These are phyloP conservation scores for Clavispora vitiphila DNA, from an alignment of 805 yeast genomes.

Conservation along the genomic window DNA sequence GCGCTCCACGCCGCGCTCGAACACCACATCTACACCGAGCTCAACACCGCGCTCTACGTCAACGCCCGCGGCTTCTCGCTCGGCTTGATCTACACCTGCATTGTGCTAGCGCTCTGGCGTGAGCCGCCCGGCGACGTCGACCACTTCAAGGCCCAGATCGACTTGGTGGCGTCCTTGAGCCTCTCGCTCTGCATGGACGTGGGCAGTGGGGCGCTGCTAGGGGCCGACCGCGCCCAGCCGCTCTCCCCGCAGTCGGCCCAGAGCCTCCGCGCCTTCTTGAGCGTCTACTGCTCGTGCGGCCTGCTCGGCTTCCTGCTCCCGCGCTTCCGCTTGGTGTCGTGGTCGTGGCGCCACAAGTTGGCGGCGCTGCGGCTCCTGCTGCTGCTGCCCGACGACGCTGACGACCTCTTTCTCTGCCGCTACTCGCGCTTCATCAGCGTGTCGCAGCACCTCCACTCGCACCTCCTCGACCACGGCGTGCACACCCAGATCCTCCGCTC, in stretches of 20 bases:
- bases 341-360: conserved; percentile 42
- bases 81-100: conserved; percentile 37
- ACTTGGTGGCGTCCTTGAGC: conserved; percentile 40
- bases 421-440: conserved; percentile 41
- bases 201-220: conserved; percentile 21
- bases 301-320: conserved; percentile 48
- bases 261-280: conserved; percentile 38
- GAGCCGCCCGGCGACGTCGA: conserved; percentile 50
- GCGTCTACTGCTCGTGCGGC: conserved; percentile 48
- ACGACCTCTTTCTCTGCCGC: conserved; percentile 41
- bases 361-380: conserved; percentile 19
- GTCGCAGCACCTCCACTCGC: conserved; percentile 47
- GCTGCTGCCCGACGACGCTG: conserved; percentile 9
- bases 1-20: conserved; percentile 35
- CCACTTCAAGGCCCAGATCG: conserved; percentile 49
- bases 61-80: conserved; percentile 39
- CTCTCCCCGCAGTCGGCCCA: conserved; percentile 20
- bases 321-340: conserved; percentile 44
- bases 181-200: conserved; percentile 47
- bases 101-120: conserved; percentile 48
- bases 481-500: conserved; percentile 8
- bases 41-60: conserved; percentile 41
- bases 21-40: conserved; percentile 41
- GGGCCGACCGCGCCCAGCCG: conserved; percentile 12
- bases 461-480: conserved; percentile 26